Evolutionary conservation across 2,329 filamentous ascomycete species (phyloP), one percentile per base, ranked within the genome.

Genomic region (Talaromyces sp.): DNA sequence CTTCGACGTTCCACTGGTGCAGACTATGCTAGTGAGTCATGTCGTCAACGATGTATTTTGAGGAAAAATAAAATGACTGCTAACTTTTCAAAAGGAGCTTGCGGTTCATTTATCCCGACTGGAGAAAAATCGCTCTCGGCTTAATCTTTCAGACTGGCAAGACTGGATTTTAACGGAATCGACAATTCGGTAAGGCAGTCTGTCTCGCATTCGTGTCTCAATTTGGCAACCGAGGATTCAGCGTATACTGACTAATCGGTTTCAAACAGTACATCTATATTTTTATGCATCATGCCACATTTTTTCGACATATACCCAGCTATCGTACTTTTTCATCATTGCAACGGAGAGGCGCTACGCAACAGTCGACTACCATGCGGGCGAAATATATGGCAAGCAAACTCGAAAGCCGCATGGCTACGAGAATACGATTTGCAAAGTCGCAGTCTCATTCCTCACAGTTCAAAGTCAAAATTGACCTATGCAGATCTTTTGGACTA

Each of bases 1-100:
- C 49, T 63, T 63, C 49, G 61, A 63, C 33, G 33, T 63, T 57
- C 61, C 61, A 8, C 14, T 63, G 11, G 50, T 63, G 5, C 61
- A 47, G n/a, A 63, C 61, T 3, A 63, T 63, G 61, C 39, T 63
- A 16, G 61, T 63, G 9, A 31, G 61, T 57, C 27, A 37, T 3
- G 11, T 11, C 7, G 3, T 3, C 11, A 10, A 31, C 6, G 3
- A 8, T n/a, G 6, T 39, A 49, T 24, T 19, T 10, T 6, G 3
- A 33, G 14, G 7, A 0, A 2, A 22, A 37, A 11, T 54, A 6
- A 22, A 6, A 13, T 31, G 41, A 5, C 7, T 10, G 13, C 24
- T 56, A 27, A 62, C 37, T 31, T 8, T 11, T 11, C 11, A 7
- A 19, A 31, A 63, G 61, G 41, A 63, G 19, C 61, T 63, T 43